Conservation (phyloP, 2,329 filamentous ascomycete species). For the Coniella lustricola region DNA sequence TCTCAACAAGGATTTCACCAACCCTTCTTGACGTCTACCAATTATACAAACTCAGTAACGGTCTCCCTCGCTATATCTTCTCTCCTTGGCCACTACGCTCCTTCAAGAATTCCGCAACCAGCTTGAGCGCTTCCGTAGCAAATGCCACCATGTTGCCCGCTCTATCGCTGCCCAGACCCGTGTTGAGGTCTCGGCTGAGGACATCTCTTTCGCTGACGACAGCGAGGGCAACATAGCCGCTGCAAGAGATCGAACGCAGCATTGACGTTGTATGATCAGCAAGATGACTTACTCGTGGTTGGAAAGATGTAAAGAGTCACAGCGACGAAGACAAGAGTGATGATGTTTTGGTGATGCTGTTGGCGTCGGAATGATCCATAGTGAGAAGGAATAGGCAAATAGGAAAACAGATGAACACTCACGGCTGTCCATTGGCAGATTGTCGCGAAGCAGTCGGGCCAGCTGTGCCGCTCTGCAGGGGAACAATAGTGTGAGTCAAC, state of each 20-base stretch:
- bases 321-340: too few relatives aligned
- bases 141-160: conserved; percentile 58
- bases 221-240: conserved; percentile 58
- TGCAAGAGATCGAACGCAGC: conserved; percentile 19
- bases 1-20: too few relatives aligned
- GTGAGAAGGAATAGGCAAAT: too few relatives aligned
- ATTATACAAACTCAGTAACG: too few relatives aligned
- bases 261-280: background rate
- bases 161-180: conserved; percentile 44
- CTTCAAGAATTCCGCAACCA: conserved; percentile 49
- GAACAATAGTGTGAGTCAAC: background rate
- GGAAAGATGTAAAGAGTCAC: too few relatives aligned
- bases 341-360: too few relatives aligned
- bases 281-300: too few relatives aligned
- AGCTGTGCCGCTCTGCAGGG: conserved; percentile 47
- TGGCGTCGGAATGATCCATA: too few relatives aligned
- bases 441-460: conserved; percentile 50
- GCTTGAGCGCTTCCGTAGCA: conserved; percentile 47
- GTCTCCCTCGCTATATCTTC: conserved; percentile 4
- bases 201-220: conserved; percentile 46
- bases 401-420: too few relatives aligned
- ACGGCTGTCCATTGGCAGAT: conserved; percentile 50
- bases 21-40: too few relatives aligned
- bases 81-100: background rate
- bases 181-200: conserved; percentile 48